Percentiles rank a stretch among this genome's conserved stretches.
These are phyloP conservation scores for Tylopilus microsporus DNA, from an alignment of 1,284 basidiomycete genomes.

Conservation along the genomic window DNA sequence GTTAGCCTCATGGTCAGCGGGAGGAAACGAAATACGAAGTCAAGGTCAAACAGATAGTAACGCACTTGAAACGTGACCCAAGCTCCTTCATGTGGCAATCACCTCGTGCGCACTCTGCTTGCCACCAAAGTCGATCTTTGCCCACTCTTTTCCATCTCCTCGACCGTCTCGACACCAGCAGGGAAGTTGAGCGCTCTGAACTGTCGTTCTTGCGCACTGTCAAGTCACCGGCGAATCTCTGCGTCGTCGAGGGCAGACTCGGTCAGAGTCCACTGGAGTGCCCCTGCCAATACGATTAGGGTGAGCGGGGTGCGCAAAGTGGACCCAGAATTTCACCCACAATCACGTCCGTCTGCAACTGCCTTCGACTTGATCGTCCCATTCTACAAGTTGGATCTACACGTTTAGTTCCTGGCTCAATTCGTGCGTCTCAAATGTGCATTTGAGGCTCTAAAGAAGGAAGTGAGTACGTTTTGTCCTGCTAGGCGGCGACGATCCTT, in stretches of 20 bases:
- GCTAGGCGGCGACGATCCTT: background rate
- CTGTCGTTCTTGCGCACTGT: constrained; percentile 37
- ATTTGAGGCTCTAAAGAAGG: constrained; percentile 47
- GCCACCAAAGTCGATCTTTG: no score
- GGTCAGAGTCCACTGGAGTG: constrained; percentile 47
- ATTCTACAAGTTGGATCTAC: constrained; percentile 62
- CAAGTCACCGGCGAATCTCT: constrained; percentile 34
- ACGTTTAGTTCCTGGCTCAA: constrained; percentile 46
- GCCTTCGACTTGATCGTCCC: constrained; percentile 34
- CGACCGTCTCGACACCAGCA: no score
- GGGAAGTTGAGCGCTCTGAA: constrained; percentile 19
- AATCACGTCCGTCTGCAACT: constrained; percentile 20
- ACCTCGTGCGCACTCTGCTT: no score
- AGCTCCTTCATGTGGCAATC: background rate
- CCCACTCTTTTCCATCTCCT: no score
- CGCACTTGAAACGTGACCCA: constrained; percentile 1
- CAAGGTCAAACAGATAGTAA: background rate
- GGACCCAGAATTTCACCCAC: constrained; percentile 31
- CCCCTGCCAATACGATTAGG: constrained; percentile 41
- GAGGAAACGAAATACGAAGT: no score
- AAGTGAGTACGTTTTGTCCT: background rate
- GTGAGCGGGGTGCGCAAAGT: background rate
- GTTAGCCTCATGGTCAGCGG: background rate
- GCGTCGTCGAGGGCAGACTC: constrained; percentile 32
- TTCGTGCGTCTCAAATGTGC: constrained; percentile 54